Base-by-base conservation (phyloP, 179 eudicot species). In the Beta corolliflora region DNA sequence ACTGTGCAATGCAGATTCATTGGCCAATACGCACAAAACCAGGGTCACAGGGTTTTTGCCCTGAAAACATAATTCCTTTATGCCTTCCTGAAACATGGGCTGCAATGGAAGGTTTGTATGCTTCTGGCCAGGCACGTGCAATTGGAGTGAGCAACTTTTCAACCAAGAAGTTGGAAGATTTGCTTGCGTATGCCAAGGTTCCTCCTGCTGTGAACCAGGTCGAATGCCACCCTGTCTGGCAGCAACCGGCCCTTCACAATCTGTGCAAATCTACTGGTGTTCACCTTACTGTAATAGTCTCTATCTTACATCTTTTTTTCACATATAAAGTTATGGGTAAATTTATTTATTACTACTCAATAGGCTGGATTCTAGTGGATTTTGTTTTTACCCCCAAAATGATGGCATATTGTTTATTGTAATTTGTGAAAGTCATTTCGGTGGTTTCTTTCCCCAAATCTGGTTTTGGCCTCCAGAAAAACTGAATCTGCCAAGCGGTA, bases 121-220 rank as follows among this genome's bases (percentile, higher is more conserved):
- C 86, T 2, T 91, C 92, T 25, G 93, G 92, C 9, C 89, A 88
- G 82, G 92, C 89, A 48, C 88, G 91, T 18, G 92, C 93, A 1
- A 88, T 91, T 46, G 93, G 93, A n/a, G 93, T 91, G 63, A 88
- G 93, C 79, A 91, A 91, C 83, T 89, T 89, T 81, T 89, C 92
- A 0, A 82, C 88, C 5, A 88, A 89, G 86, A 91, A 91, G 84
- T 88, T 91, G 50, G 80, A 86, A 77, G 88, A 91, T 23, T 56
- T 91, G 71, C 85, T 91, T 21, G 19, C 54, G 2, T 76, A 75
- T 64, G 92, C 93, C 7, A 84, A 81, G 79, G 86, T 91, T 14
- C 91, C 90, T 41, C 93, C 93, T 52, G 93, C 91, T 1, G 93
- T 89, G 31, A 91, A 91, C 81, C 93, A 91, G 79, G 93, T 91